Conservation (phyloP, 2,329 filamentous ascomycete species). For the Coniochaeta pulveracea region DNA sequence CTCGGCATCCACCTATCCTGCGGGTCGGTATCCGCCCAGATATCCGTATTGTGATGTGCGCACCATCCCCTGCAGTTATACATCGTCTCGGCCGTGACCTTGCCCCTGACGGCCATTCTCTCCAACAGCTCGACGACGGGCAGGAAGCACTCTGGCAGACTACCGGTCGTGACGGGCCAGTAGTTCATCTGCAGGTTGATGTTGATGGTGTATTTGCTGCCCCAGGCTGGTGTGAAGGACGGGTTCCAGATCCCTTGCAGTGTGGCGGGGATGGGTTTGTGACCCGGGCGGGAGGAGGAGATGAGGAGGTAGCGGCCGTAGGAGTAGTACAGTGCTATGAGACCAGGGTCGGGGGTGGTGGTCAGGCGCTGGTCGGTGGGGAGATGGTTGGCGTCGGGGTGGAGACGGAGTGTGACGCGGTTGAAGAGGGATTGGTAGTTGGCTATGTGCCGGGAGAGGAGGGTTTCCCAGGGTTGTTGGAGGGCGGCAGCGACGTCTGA, state of each 20-base stretch:
- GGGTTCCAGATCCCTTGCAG: conserved; percentile 33
- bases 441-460: conserved; percentile 10
- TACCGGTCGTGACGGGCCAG: conserved; percentile 24
- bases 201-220: conserved; percentile 37
- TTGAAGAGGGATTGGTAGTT: conserved; percentile 14
- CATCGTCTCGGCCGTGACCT: conserved; percentile 19
- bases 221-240: conserved; percentile 29
- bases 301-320: conserved; percentile 27
- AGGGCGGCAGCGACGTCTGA: conserved; percentile 14
- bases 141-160: conserved; percentile 19
- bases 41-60: conserved; percentile 24
- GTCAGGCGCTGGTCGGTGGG: conserved; percentile 11
- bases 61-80: conserved; percentile 21
- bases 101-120: conserved; percentile 20
- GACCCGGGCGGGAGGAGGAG: conserved; percentile 12
- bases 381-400: conserved; percentile 11
- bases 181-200: conserved; percentile 44
- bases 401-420: conserved; percentile 13
- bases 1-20: conserved; percentile 20
- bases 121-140: conserved; percentile 28
- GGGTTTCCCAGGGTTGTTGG: conserved; percentile 8
- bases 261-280: conserved; percentile 24
- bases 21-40: conserved; percentile 22
- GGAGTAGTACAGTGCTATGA: conserved; percentile 21
- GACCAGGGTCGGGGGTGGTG: conserved; percentile 12